These are phyloP conservation scores for Colletotrichum spaethianum DNA, from an alignment of 2,329 filamentous ascomycete genomes.

Conservation along the genomic window DNA sequence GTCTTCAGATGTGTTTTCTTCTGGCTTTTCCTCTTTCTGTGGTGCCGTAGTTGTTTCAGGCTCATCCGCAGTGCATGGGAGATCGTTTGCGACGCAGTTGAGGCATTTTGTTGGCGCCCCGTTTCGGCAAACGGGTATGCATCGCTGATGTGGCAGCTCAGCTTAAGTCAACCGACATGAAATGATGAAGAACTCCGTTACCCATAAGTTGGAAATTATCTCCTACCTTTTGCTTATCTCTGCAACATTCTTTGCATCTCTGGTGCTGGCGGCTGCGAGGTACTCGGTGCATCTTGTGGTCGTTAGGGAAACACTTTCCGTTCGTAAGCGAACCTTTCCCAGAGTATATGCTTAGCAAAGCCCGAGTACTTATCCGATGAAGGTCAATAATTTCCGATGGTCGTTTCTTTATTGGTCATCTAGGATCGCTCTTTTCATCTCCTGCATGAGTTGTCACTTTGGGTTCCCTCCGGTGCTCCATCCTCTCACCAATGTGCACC, in stretches of 20 bases:
- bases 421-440: neutral
- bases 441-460: neutral
- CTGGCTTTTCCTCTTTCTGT: neutral
- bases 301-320: neutral
- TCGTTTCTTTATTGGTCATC: neutral
- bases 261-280: slow-evolving; percentile 2
- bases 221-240: neutral
- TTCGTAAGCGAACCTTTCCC: neutral
- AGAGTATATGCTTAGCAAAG: neutral
- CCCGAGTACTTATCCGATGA: neutral
- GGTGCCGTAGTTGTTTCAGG: neutral
- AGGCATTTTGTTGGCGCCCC: neutral
- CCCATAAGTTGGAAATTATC: neutral
- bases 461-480: too few species aligned
- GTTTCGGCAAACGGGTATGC: neutral
- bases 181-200: neutral
- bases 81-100: neutral
- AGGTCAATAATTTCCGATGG: neutral
- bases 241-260: slow-evolving; percentile 7
- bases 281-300: neutral
- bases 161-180: neutral
- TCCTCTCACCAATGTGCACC: neutral
- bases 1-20: neutral
- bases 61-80: neutral
- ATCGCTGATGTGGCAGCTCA: too few species aligned